Conservation (phyloP, 2,329 filamentous ascomycete species). For the Neoascochyta sp. region DNA sequence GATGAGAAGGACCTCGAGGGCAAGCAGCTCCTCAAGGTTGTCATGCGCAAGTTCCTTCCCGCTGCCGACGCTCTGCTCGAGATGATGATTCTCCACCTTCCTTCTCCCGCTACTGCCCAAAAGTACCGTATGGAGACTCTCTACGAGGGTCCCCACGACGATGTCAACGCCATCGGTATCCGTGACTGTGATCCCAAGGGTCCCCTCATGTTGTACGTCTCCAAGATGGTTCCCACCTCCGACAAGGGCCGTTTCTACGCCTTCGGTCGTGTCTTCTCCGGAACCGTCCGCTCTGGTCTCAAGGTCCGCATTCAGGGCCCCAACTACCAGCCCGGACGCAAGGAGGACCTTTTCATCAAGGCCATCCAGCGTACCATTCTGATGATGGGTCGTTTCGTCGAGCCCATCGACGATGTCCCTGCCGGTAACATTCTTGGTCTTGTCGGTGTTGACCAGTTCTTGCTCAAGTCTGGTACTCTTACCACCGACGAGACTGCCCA, state of each 20-base stretch:
- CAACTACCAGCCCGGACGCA: constrained; percentile 97
- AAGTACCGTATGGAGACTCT: constrained; percentile 97
- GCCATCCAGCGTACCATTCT: constrained; percentile 98
- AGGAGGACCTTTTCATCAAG: constrained; percentile 99
- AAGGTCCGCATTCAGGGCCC: constrained; percentile 99
- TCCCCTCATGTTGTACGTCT: constrained; percentile 99
- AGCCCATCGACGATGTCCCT: constrained; percentile 98
- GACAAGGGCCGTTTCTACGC: constrained; percentile 99
- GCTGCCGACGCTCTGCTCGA: constrained; percentile 96
- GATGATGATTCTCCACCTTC: constrained; percentile 99
- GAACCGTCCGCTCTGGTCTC: constrained; percentile 94
- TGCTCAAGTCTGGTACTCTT: constrained; percentile 99
- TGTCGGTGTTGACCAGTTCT: constrained; percentile 99
- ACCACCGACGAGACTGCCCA: constrained; percentile 96
- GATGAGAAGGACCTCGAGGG: constrained; percentile 94
- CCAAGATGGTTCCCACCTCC: constrained; percentile 99
- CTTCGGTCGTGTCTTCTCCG: constrained; percentile 99
- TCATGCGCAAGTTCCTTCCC: constrained; percentile 98
- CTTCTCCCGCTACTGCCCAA: constrained; percentile 92
- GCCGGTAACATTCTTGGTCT: constrained; percentile 99
- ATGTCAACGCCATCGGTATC: constrained; percentile 91
- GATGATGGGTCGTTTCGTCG: constrained; percentile 99
- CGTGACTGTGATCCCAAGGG: constrained; percentile 97
- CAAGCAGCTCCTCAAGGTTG: constrained; percentile 95
- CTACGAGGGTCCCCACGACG: constrained; percentile 95